These are phyloP conservation scores for Coniochaeta ligniaria DNA, from an alignment of 2,329 filamentous ascomycete genomes.

Conservation along the genomic window DNA sequence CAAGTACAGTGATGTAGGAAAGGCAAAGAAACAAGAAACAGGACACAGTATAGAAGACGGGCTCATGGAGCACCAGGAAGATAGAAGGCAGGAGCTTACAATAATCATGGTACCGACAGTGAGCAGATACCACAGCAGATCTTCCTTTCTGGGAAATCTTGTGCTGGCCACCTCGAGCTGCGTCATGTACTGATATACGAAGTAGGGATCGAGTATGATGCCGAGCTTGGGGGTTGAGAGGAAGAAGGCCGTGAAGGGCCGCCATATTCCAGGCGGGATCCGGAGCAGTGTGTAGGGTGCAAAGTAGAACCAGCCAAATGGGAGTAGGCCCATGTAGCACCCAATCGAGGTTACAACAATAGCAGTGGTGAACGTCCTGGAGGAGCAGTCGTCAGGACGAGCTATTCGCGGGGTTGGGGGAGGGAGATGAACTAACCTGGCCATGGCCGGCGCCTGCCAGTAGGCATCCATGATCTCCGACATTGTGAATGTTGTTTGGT, in stretches of 20 bases:
- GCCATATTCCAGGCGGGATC: slow-evolving; percentile 40
- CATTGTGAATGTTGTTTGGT: slow-evolving; percentile 17
- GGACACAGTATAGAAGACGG: slow-evolving; percentile 2
- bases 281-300: slow-evolving; percentile 44
- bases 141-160: slow-evolving; percentile 68
- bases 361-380: slow-evolving; percentile 60
- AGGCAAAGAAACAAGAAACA: slow-evolving; percentile 8
- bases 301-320: slow-evolving; percentile 45
- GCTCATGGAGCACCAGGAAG: background rate
- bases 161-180: slow-evolving; percentile 65
- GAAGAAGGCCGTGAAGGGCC: slow-evolving; percentile 33
- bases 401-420: background rate
- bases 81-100: slow-evolving; percentile 52
- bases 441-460: slow-evolving; percentile 32
- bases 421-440: slow-evolving; percentile 25
- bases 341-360: slow-evolving; percentile 56
- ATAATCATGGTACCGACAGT: slow-evolving; percentile 66
- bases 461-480: slow-evolving; percentile 31
- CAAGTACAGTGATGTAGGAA: slow-evolving; percentile 10
- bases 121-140: slow-evolving; percentile 72
- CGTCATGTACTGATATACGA: slow-evolving; percentile 73
- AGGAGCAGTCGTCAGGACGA: background rate
- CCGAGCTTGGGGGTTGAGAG: slow-evolving; percentile 30
- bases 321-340: slow-evolving; percentile 51
- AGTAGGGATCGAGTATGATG: slow-evolving; percentile 69